phyloP scores from a whole-genome alignment of 345 rosid species.

The Isatis tinctoria region DNA sequence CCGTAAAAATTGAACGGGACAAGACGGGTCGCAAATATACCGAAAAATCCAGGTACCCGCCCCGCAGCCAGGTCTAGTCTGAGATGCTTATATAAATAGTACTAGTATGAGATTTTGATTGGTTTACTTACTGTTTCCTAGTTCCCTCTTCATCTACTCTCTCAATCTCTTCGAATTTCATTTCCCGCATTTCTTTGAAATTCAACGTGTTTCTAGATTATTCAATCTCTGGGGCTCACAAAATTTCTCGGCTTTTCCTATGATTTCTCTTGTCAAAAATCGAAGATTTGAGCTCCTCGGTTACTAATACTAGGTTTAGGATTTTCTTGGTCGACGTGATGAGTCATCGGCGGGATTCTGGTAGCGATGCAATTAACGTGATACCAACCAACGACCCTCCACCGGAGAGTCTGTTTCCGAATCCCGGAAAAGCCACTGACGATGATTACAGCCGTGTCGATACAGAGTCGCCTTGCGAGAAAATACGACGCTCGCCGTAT shows the following conservation, averaged over 20 bases:
- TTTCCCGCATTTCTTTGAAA: background rate
- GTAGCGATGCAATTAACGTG: slow-evolving; percentile 63
- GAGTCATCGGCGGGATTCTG: slow-evolving; percentile 51
- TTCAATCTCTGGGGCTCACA: slow-evolving; percentile 19
- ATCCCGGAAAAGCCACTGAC: slow-evolving; percentile 67
- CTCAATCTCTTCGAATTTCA: background rate
- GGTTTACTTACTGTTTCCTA: background rate
- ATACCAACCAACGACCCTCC: slow-evolving; percentile 40
- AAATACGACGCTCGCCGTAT: slow-evolving; percentile 41
- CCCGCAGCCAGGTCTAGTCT: too few relatives aligned
- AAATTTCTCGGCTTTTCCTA: background rate
- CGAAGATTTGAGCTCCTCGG: slow-evolving; percentile 6
- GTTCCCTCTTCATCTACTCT: background rate
- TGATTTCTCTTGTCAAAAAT: background rate
- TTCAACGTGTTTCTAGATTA: background rate
- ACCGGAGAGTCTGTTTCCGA: slow-evolving; percentile 44
- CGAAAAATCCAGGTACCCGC: too few relatives aligned
- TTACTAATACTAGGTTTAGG: slow-evolving; percentile 23
- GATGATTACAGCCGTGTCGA: slow-evolving; percentile 61
- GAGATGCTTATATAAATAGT: background rate
- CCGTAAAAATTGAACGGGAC: too few relatives aligned
- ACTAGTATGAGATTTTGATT: background rate
- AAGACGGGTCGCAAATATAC: too few relatives aligned
- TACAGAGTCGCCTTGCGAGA: slow-evolving; percentile 54
- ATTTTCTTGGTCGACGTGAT: slow-evolving; percentile 24